Evolutionary conservation across 2,329 filamentous ascomycete genomes (phyloP).

Genomic region (Talaromyces sp.): DNA sequence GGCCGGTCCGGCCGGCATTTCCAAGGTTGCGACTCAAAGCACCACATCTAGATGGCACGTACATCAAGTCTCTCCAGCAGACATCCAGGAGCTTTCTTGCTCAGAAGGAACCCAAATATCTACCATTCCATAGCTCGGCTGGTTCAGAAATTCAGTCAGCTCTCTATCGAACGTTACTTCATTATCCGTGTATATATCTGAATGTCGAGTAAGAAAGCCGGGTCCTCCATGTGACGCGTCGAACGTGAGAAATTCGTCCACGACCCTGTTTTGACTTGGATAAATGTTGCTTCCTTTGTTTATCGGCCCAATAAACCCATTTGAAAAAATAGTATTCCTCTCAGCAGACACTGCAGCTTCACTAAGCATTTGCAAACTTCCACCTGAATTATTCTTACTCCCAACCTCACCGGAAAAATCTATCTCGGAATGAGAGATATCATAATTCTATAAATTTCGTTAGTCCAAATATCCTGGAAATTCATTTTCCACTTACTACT

Average conservation of each 20-base stretch:
- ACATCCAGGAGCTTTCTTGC: background rate
- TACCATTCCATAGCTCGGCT: background rate
- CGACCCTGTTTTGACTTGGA: background rate
- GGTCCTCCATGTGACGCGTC: background rate
- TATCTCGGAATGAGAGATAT: background rate
- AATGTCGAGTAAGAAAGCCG: background rate
- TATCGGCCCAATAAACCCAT: background rate
- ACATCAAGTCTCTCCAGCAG: background rate
- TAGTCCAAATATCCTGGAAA: background rate
- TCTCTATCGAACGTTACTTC: background rate
- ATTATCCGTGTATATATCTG: background rate
- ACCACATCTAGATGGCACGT: background rate
- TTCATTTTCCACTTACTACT: background rate
- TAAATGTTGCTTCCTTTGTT: background rate
- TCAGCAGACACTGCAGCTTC: background rate
- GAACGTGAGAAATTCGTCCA: background rate
- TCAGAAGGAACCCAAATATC: slow-evolving; percentile 4
- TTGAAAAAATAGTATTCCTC: background rate
- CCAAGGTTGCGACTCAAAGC: background rate
- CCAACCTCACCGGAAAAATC: background rate
- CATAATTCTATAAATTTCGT: background rate
- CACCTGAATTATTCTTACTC: background rate
- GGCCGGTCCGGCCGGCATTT: background rate
- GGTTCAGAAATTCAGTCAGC: background rate
- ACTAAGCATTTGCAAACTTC: background rate